Evolutionary conservation across 108 stramenopile species (phyloP), one percentile per base, ranked within the genome.

Genomic region (Pseudonitzschia delicatissima): DNA sequence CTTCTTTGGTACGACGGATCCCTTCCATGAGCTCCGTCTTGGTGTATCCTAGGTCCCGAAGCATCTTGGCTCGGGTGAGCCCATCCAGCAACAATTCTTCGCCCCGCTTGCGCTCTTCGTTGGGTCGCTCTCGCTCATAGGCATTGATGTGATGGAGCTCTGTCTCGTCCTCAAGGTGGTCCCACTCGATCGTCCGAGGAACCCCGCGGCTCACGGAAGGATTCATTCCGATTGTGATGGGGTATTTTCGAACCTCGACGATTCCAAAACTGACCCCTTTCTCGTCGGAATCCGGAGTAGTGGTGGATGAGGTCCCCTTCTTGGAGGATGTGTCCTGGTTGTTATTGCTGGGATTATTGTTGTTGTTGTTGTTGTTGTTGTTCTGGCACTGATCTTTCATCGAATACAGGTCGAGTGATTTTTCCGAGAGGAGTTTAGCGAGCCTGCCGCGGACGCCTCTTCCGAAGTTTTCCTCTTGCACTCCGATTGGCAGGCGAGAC

Each of bases 151-250:
- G 18, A 18, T 18, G 11, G 9, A 18, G 13, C 21, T 25, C 21
- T 23, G 50, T 51, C 20, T 51, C 50, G 20, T 51, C 50, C 1
- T 18, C n/a, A n/a, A n/a, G n/a, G 23, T 75, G 64, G 18, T 72
- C 32, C 85, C 85, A 86, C 4, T 59, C 81, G n/a, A 86, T 55
- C 20, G 79, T 74, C 13, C 82, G 34, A 26, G 85, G 85, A 27
- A 74, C 70, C 3, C 85, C 85, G 3, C 69, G 36, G 5, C 71
- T 71, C 31, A 74, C 73, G 31, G 77, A 74, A 1, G 85, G 85
- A 68, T 86, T 82, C 58, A 82, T 82, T 1, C 85, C 85, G 13
- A 81, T 37, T 0, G 63, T 74, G 25, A 82, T 68, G 25, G 77
- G 76, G 55, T 82, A 82, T 34, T 77, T 69, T 36, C 79, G 78